Base-by-base conservation (phyloP, 192 early-diverging fungal species). In the Backusella liffmaniae region DNA sequence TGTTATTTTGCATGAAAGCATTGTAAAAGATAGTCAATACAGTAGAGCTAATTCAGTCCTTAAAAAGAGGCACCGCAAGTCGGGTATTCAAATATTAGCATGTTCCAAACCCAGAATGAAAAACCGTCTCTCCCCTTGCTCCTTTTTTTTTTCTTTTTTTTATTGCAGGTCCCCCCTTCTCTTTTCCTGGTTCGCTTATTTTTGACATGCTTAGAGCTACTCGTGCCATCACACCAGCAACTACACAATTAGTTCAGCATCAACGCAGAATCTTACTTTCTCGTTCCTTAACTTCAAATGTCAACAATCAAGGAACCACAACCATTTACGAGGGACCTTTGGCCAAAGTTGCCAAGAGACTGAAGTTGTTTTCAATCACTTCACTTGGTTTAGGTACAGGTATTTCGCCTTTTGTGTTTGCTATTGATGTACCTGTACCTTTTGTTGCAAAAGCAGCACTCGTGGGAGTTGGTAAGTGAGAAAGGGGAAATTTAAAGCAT, bases 301-400 rank as follows among this genome's bases (percentile, higher is more conserved):
- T 44, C 26, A 71, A 71, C 12, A 15, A 10, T 32, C 36, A 70
- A 74, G 0, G 18, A 49, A 51, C 72, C 18, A 67, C 69, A 0
- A 67, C 73, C 0, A 86, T 89, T 53, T 89, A 89, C 71, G 75
- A 74, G 16, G 88, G 88, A 23, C 88, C 88, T 39, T 79, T 86
- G 9, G 81, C 86, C 13, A 80, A 79, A 49, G 86, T 86, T 12
- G 86, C 86, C 0, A 85, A 82, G 56, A 79, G 81, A 10, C 77
- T 89, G n/a, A 89, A 89, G 66, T 73, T 88, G 21, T 88, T 89
- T 73, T 89, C 88, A 2, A 77, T 89, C 36, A 80, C 83, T 2
- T 88, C 88, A 16, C 78, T 89, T 51, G 85, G 78, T 13, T 77
- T 85, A 15, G 86, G 85, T 13, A 59, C 82, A 36, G 86, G 82